Percentiles rank a stretch among this genome's conserved stretches.
phyloP scores from a whole-genome alignment of 2,329 filamentous ascomycete genomes.

The Aureobasidium lini region DNA sequence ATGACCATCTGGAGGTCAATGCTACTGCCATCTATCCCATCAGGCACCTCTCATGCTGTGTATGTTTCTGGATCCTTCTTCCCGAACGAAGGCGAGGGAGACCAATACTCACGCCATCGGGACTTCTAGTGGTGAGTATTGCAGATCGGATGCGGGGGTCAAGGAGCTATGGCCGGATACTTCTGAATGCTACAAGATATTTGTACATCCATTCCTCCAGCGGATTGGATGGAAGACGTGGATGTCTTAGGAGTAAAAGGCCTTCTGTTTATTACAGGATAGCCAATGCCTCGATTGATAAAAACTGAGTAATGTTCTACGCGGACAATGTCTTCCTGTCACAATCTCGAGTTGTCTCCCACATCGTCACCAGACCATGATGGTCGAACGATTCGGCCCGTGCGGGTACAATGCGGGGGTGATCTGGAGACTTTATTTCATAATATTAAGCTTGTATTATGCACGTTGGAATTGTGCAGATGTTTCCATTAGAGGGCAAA shows the following conservation, averaged over 20 bases:
- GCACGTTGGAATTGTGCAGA: too few relatives aligned
- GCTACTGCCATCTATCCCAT: not conserved
- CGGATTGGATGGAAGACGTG: not conserved
- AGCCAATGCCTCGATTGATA: too few relatives aligned
- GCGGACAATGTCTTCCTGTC: not conserved
- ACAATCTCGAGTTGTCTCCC: not conserved
- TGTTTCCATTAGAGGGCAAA: too few relatives aligned
- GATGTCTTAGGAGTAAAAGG: not conserved
- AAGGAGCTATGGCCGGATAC: conserved; percentile 12
- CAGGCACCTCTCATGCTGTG: not conserved
- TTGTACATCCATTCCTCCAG: conserved; percentile 2
- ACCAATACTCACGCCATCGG: conserved; percentile 1
- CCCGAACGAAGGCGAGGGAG: not conserved
- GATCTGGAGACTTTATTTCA: too few relatives aligned
- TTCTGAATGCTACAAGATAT: not conserved
- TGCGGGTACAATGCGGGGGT: too few relatives aligned
- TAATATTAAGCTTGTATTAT: too few relatives aligned
- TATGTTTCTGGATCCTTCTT: not conserved
- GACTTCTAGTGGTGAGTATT: not conserved
- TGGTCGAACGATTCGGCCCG: not conserved
- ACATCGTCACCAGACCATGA: conserved; percentile 4
- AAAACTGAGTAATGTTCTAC: not conserved
- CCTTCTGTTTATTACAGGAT: too few relatives aligned
- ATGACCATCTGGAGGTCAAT: not conserved
- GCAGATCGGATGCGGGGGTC: conserved; percentile 9